These are phyloP conservation scores for Backusella parvicylindrica DNA, from an alignment of 192 early-diverging fungal species.

Conservation along the genomic window DNA sequence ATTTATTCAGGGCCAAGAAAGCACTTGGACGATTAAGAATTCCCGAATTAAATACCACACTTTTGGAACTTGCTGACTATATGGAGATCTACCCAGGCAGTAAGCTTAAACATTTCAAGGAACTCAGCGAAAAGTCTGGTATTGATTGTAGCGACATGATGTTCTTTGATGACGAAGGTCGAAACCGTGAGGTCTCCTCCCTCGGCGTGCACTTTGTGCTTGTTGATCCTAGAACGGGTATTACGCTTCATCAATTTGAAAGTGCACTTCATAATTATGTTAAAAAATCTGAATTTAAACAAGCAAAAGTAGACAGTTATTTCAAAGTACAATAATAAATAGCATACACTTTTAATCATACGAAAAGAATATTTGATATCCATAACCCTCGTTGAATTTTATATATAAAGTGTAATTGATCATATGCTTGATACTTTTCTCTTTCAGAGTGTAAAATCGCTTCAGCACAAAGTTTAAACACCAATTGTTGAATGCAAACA, in stretches of 20 bases:
- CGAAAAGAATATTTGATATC: too few relatives aligned
- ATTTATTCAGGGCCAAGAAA: constrained; percentile 8
- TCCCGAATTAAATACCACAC: constrained; percentile 12
- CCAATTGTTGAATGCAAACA: too few relatives aligned
- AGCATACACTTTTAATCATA: too few relatives aligned
- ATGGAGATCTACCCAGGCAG: constrained; percentile 35
- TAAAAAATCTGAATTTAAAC: not conserved
- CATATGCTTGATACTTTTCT: too few relatives aligned
- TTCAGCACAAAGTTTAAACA: too few relatives aligned
- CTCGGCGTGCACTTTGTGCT: constrained; percentile 41
- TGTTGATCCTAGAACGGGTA: constrained; percentile 25
- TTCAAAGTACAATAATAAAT: constrained; percentile 6
- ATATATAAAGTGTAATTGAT: too few relatives aligned
- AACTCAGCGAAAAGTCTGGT: constrained; percentile 21
- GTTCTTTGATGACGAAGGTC: constrained; percentile 47
- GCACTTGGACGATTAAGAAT: constrained; percentile 17
- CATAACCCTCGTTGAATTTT: too few relatives aligned
- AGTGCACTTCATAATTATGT: constrained; percentile 5
- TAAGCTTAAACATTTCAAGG: constrained; percentile 37
- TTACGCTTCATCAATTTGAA: constrained; percentile 33
- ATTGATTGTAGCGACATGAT: constrained; percentile 43
- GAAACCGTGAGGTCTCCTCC: constrained; percentile 31
- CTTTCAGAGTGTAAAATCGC: too few relatives aligned
- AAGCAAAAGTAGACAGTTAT: constrained; percentile 1
- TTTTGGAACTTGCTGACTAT: constrained; percentile 25